Conservation (phyloP, 345 rosid species). For the Isatis tinctoria region DNA sequence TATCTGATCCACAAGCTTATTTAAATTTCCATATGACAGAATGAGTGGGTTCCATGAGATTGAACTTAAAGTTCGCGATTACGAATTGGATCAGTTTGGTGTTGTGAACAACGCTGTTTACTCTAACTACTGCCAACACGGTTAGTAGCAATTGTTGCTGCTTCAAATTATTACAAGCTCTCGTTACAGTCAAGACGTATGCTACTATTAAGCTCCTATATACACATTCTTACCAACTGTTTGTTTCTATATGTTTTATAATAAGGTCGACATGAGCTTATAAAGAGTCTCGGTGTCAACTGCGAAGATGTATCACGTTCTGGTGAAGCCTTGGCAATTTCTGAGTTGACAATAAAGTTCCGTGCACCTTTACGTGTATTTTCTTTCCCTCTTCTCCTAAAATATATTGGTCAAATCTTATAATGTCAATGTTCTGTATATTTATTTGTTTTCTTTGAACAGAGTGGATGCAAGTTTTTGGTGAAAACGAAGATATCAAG, state of each 20-base stretch:
- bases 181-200: too few species aligned
- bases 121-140: slow-evolving; percentile 82
- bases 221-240: background rate
- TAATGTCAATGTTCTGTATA: background rate
- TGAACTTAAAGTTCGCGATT: slow-evolving; percentile 77
- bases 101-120: slow-evolving; percentile 89
- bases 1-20: background rate
- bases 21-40: slow-evolving; percentile 19
- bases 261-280: slow-evolving; percentile 65
- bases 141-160: slow-evolving; percentile 28
- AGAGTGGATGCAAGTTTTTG: slow-evolving; percentile 75
- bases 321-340: slow-evolving; percentile 57
- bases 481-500: slow-evolving; percentile 62
- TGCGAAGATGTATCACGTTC: slow-evolving; percentile 61
- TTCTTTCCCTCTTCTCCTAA: background rate
- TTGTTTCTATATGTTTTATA: background rate
- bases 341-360: slow-evolving; percentile 75
- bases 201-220: too few species aligned
- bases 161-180: slow-evolving; percentile 28
- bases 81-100: slow-evolving; percentile 87
- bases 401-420: background rate
- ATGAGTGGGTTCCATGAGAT: slow-evolving; percentile 55
- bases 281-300: slow-evolving; percentile 55
- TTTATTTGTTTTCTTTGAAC: slow-evolving; percentile 18
- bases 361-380: slow-evolving; percentile 66